A percentile compares a stretch with the other conserved stretches of the same genome.
These are phyloP conservation scores for Pythium chondricola DNA, from an alignment of 352 stramenopile species.

Conservation along the genomic window DNA sequence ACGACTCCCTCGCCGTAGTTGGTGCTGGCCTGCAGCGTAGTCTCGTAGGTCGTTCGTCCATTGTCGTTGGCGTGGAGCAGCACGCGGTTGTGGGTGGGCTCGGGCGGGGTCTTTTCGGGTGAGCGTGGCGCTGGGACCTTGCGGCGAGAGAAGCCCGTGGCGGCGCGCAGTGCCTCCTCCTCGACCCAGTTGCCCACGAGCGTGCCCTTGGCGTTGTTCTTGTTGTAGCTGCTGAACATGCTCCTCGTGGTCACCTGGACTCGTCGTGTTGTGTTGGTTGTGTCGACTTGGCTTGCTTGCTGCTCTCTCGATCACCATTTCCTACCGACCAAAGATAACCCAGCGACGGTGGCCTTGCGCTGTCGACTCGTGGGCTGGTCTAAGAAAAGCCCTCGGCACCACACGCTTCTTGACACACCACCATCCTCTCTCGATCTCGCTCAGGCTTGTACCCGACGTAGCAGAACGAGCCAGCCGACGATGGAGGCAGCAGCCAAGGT, in stretches of 20 bases:
- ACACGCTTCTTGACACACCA: too few species aligned
- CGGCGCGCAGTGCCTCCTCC: slow-evolving; percentile 55
- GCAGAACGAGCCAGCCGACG: neutral
- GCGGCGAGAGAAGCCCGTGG: slow-evolving; percentile 54
- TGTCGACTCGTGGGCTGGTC: too few species aligned
- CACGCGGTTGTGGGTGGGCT: slow-evolving; percentile 48
- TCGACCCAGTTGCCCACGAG: slow-evolving; percentile 85
- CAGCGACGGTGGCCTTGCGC: too few species aligned
- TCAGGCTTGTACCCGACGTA: neutral
- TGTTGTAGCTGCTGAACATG: slow-evolving; percentile 73
- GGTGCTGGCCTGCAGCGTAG: slow-evolving; percentile 45
- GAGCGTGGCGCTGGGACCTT: slow-evolving; percentile 36
- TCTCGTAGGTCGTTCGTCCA: slow-evolving; percentile 38
- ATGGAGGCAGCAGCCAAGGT: slow-evolving; percentile 12
- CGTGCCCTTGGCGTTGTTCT: slow-evolving; percentile 68
- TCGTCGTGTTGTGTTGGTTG: neutral
- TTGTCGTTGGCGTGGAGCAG: slow-evolving; percentile 29
- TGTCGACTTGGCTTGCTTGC: neutral
- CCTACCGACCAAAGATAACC: too few species aligned
- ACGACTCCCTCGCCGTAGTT: slow-evolving; percentile 39
- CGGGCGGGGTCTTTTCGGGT: slow-evolving; percentile 23
- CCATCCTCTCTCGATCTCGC: too few species aligned
- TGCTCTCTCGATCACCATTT: neutral
- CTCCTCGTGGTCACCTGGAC: neutral
- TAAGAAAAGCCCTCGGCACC: neutral